These are phyloP conservation scores for Aethionema arabicum DNA, from an alignment of 345 rosid species.

Conservation along the genomic window DNA sequence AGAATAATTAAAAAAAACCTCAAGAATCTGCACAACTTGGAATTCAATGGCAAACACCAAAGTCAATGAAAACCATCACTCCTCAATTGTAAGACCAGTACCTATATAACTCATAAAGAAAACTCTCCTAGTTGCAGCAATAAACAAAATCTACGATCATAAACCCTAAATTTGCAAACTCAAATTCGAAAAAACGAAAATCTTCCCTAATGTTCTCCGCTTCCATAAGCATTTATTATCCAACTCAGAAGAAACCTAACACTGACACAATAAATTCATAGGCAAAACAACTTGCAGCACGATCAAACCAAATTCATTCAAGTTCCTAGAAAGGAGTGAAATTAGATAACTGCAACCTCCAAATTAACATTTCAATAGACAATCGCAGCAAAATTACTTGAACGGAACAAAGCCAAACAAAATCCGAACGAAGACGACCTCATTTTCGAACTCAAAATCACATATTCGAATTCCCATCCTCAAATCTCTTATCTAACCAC, in stretches of 20 bases:
- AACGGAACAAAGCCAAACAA: constrained; percentile 6
- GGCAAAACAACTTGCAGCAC: not conserved
- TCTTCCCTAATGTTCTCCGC: not conserved
- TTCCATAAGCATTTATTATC: not conserved
- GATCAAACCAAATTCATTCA: constrained; percentile 1
- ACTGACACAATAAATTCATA: not conserved
- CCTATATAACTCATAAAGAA: not conserved
- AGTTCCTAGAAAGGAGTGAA: not conserved
- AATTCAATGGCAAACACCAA: constrained; percentile 1
- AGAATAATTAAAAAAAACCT: not conserved
- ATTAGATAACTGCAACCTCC: constrained; percentile 8
- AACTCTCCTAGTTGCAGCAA: not conserved
- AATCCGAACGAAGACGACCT: not conserved
- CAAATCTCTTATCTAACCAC: not conserved
- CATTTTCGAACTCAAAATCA: constrained; percentile 5
- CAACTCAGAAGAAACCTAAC: not conserved
- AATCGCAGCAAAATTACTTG: not conserved
- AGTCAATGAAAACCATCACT: not conserved
- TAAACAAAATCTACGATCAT: not conserved
- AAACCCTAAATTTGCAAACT: not conserved
- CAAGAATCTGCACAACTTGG: not conserved
- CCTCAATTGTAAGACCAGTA: not conserved
- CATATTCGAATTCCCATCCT: not conserved
- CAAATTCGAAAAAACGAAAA: not conserved
- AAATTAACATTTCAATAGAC: not conserved